Evolutionary conservation across 2,329 filamentous ascomycete species (phyloP), one percentile per base, ranked within the genome.

Genomic region (Talaromyces sp.): DNA sequence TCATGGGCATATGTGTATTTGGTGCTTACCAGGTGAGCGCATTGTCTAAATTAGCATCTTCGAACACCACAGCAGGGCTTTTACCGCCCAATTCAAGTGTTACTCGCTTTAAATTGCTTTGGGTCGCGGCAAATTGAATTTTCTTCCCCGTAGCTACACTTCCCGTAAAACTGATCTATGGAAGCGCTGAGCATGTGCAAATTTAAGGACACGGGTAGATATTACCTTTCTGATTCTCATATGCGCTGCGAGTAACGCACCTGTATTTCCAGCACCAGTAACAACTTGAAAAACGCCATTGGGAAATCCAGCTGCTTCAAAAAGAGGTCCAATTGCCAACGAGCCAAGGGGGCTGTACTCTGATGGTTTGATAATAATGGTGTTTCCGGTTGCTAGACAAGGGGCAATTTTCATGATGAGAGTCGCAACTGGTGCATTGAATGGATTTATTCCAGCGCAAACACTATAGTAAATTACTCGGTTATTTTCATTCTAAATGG

Each of bases 311-410:
- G 55, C 35, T 19, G 38, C 38, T 46, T 56, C 55, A 46, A 56
- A 56, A 6, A 56, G n/a, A n/a, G 55, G 55, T n/a, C 35, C 55
- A 56, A 56, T 56, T 8, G 55, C 55, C 46, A 56, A 43, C 4
- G 55, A 56, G 13, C 55, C 55, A 19, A 69, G 80, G 24, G 84
- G 78, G 0, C 81, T 82, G 13, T 81, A 82, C 71, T 89, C 86
- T 1, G 85, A 84, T 4, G 84, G 84, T 11, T 89, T 89, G 19
- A 82, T 76, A 13, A 91, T 79, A 82, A 90, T 87, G 1, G 86
- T 84, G 69, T 86, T 89, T 1, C 86, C 86, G 4, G 85, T 85
- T 3, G 86, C 86, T 31, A 89, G 72, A 4, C 85, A 86, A 7
- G 85, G 84, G 56, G 82, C 79, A 8, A 81, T 83, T 70, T 89